Conservation (phyloP, 2,329 filamentous ascomycete genomes). For the Epichloe aotearoae region DNA sequence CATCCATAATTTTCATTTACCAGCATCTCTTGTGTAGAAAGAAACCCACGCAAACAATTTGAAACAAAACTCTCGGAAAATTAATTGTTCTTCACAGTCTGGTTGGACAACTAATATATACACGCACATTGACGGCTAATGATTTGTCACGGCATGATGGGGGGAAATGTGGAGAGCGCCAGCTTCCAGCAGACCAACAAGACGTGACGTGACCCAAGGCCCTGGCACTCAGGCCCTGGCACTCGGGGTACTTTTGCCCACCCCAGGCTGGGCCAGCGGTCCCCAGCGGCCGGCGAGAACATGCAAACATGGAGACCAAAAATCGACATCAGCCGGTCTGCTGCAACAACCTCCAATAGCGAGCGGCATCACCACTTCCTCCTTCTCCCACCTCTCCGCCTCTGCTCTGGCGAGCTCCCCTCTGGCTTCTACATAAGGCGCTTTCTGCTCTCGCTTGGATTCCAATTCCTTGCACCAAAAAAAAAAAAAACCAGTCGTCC, state of each 20-base stretch:
- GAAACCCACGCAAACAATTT: neutral
- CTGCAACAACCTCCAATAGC: neutral
- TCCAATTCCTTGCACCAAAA: neutral
- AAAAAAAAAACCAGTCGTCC: neutral
- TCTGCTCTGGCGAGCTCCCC: neutral
- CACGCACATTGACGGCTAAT: no score
- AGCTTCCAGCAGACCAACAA: no score
- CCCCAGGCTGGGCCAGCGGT: neutral
- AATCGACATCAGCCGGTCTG: neutral
- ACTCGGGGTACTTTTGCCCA: no score
- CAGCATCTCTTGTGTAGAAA: neutral
- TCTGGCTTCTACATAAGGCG: neutral
- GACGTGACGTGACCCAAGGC: no score
- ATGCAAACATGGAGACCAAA: neutral
- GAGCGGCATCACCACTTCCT: neutral
- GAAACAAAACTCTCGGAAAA: no score
- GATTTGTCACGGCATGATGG: neutral
- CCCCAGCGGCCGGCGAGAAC: neutral
- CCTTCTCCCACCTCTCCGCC: neutral
- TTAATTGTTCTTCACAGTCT: no score
- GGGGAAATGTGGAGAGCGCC: neutral
- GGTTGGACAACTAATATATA: no score
- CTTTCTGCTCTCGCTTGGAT: neutral
- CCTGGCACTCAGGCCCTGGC: no score
- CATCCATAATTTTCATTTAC: no score